Percentiles rank a stretch among this genome's conserved stretches.
Evolutionary conservation across 768 basidiomycete genomes (phyloP).

Genomic region (Cytidiella melzeri): DNA sequence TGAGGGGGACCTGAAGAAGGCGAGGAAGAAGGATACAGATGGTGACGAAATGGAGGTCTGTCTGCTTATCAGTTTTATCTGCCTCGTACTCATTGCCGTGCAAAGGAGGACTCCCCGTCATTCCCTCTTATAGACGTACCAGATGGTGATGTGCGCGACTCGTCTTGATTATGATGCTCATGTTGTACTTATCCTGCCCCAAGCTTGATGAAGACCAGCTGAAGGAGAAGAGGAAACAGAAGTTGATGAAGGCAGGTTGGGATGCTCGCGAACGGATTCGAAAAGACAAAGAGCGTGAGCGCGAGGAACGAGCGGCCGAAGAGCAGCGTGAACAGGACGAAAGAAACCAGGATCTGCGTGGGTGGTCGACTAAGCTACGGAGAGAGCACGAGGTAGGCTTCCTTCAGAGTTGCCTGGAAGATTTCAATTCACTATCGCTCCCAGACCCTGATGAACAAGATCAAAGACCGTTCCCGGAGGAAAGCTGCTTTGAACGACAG

Average conservation of each 20-base stretch:
- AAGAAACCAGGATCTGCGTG: conserved; percentile 59
- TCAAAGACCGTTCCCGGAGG: conserved; percentile 76
- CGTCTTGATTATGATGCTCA: neutral
- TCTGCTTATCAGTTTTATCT: conserved; percentile 3
- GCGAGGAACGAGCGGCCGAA: conserved; percentile 56
- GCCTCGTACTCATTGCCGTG: neutral
- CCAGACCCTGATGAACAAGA: conserved; percentile 73
- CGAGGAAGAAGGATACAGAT: conserved; percentile 71
- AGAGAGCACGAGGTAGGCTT: conserved; percentile 71
- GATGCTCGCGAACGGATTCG: conserved; percentile 82
- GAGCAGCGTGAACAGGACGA: conserved; percentile 69
- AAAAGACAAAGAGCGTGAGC: conserved; percentile 84
- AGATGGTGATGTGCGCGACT: conserved; percentile 67
- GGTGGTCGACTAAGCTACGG: conserved; percentile 71
- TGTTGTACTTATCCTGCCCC: neutral
- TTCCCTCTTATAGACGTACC: conserved; percentile 92
- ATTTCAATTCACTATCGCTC: neutral
- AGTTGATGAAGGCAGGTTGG: conserved; percentile 86
- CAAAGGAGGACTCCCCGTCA: conserved; percentile 67
- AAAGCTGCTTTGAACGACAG: conserved; percentile 82
- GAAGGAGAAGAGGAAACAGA: conserved; percentile 94
- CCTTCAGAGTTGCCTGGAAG: neutral
- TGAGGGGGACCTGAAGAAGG: conserved; percentile 68
- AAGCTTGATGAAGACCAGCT: conserved; percentile 85
- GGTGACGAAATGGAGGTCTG: conserved; percentile 57